These are phyloP conservation scores for Leccinum incarnatum DNA, from an alignment of 768 basidiomycete species.

Conservation along the genomic window DNA sequence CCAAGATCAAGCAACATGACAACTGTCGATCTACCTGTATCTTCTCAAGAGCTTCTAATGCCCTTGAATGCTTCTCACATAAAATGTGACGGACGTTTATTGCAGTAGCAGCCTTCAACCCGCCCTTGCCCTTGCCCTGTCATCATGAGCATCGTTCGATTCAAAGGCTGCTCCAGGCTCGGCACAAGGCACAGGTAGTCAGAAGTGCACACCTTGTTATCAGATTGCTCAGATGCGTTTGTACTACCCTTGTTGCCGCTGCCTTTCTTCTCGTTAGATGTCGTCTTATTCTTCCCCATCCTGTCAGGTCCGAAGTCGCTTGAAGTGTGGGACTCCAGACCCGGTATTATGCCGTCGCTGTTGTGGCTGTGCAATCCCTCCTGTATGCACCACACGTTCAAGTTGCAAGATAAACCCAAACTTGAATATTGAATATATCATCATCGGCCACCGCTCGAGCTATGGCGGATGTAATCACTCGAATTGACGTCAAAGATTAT, in stretches of 20 bases:
- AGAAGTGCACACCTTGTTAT: conserved; percentile 22
- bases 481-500: conserved; percentile 18
- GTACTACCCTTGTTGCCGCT: conserved; percentile 18
- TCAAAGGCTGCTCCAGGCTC: background rate
- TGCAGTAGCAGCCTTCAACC: too few species aligned
- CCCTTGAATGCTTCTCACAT: too few species aligned
- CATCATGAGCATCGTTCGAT: too few species aligned
- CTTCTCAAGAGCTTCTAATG: too few species aligned
- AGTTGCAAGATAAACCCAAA: too few species aligned
- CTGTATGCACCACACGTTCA: background rate
- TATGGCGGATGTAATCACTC: too few species aligned
- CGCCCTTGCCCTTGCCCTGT: too few species aligned
- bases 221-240: conserved; percentile 17
- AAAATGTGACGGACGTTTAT: too few species aligned
- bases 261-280: conserved; percentile 23
- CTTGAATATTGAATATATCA: background rate
- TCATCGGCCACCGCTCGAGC: background rate
- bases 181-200: background rate
- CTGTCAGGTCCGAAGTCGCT: background rate
- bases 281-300: conserved; percentile 32
- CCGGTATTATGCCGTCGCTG: too few species aligned
- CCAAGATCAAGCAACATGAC: conserved; percentile 44
- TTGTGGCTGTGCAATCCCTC: conserved; percentile 6
- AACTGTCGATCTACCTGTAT: too few species aligned
- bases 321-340: too few species aligned